These are phyloP conservation scores for Musa beccarii DNA, from an alignment of 176 grass and related monocot genomes.

Conservation along the genomic window DNA sequence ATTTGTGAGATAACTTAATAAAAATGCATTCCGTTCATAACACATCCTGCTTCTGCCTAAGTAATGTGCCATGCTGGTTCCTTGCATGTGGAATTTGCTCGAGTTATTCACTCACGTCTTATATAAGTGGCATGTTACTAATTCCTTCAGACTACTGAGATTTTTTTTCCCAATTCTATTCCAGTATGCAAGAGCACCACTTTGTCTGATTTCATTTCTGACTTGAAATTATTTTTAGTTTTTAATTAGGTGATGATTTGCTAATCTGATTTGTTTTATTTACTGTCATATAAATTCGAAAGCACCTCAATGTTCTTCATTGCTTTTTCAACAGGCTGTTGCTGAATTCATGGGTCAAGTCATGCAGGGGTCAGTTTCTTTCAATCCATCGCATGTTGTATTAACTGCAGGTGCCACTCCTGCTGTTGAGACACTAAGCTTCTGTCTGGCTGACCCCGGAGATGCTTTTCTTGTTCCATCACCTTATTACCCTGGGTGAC, in stretches of 20 bases:
- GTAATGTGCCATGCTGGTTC: no score
- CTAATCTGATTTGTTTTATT: neutral
- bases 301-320: slow-evolving; percentile 17
- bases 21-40: no score
- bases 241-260: neutral
- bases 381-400: slow-evolving; percentile 74
- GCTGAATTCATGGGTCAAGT: slow-evolving; percentile 82
- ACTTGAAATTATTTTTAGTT: neutral
- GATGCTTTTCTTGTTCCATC: slow-evolving; percentile 97
- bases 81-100: no score
- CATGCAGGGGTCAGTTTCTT: slow-evolving; percentile 57
- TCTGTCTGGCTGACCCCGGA: slow-evolving; percentile 83
- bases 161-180: no score
- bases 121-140: no score
- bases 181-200: no score
- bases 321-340: slow-evolving; percentile 48
- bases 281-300: neutral
- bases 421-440: slow-evolving; percentile 88
- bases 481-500: slow-evolving; percentile 89
- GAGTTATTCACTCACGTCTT: no score
- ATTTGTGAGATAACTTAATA: no score
- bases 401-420: slow-evolving; percentile 77
- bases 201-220: neutral
- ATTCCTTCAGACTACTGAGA: no score
- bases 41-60: no score